Evolutionary conservation across 2,329 filamentous ascomycete genomes (phyloP).

Genomic region (Sordariomycetes sp.): DNA sequence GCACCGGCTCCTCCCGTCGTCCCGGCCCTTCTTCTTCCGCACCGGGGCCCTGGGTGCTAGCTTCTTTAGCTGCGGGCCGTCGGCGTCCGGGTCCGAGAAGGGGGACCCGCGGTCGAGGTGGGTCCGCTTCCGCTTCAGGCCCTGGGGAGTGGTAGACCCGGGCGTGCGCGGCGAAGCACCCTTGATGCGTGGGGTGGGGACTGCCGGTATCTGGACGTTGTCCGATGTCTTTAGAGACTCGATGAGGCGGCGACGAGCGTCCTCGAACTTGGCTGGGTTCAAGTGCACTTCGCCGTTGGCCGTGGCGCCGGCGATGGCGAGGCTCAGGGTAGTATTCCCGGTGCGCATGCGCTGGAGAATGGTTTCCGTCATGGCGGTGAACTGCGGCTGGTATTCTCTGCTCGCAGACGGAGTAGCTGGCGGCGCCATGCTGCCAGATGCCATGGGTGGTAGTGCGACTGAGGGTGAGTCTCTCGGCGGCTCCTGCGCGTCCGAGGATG

Average conservation of each 20-base stretch:
- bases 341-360: constrained; percentile 17
- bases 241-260: constrained; percentile 6
- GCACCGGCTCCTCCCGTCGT: constrained; percentile 9
- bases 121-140: constrained; percentile 2
- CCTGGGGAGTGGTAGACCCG: not conserved
- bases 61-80: not conserved
- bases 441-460: not conserved
- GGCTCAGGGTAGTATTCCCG: constrained; percentile 5
- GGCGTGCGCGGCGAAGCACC: not conserved
- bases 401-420: not conserved
- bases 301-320: not conserved
- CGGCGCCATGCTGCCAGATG: not conserved
- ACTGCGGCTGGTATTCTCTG: constrained; percentile 17
- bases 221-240: constrained; percentile 6
- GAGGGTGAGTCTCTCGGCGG: not conserved
- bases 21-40: constrained; percentile 9
- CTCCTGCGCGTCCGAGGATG: not conserved
- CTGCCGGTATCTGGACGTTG: not conserved
- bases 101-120: constrained; percentile 1
- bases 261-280: constrained; percentile 5
- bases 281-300: not conserved
- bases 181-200: constrained; percentile 3
- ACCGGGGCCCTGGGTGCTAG: constrained; percentile 5
- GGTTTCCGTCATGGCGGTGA: constrained; percentile 14
- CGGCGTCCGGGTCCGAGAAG: not conserved